Conservation (phyloP, 129 eudicot genomes). For the Oenanthe sinensis region DNA sequence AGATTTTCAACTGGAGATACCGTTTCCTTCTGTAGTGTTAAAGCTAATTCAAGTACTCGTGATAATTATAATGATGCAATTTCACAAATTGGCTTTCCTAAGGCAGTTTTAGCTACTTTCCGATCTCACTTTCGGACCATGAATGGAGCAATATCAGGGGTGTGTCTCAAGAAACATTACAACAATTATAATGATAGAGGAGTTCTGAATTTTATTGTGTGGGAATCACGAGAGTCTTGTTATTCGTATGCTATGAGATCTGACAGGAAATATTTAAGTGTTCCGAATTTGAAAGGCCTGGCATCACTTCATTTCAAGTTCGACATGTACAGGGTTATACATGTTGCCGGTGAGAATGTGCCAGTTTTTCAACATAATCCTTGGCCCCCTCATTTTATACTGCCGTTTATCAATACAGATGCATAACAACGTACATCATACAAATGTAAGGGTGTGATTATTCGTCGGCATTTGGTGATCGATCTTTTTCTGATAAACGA, state of each 20-base stretch:
- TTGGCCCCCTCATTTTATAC: conserved; percentile 28
- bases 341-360: conserved; percentile 47
- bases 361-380: conserved; percentile 18
- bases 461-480: too few species aligned
- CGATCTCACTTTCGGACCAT: conserved; percentile 39
- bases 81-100: conserved; percentile 19
- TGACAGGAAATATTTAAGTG: conserved; percentile 26
- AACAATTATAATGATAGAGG: not conserved
- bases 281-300: conserved; percentile 27
- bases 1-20: conserved; percentile 61
- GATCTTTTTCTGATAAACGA: not conserved
- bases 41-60: conserved; percentile 15
- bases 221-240: conserved; percentile 50
- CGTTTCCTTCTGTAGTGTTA: conserved; percentile 25
- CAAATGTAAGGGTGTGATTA: not conserved
- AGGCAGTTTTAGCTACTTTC: conserved; percentile 39
- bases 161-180: conserved; percentile 26
- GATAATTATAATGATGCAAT: not conserved
- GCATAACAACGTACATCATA: conserved; percentile 16
- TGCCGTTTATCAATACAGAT: not conserved
- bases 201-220: conserved; percentile 28
- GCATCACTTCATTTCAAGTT: conserved; percentile 28
- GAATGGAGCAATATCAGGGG: conserved; percentile 42
- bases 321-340: conserved; percentile 46
- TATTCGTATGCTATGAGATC: conserved; percentile 36